A percentile compares a stretch with the other conserved stretches of the same genome.
These are phyloP conservation scores for Ophiostoma pallidulum DNA, from an alignment of 2,329 filamentous ascomycete genomes.

Conservation along the genomic window DNA sequence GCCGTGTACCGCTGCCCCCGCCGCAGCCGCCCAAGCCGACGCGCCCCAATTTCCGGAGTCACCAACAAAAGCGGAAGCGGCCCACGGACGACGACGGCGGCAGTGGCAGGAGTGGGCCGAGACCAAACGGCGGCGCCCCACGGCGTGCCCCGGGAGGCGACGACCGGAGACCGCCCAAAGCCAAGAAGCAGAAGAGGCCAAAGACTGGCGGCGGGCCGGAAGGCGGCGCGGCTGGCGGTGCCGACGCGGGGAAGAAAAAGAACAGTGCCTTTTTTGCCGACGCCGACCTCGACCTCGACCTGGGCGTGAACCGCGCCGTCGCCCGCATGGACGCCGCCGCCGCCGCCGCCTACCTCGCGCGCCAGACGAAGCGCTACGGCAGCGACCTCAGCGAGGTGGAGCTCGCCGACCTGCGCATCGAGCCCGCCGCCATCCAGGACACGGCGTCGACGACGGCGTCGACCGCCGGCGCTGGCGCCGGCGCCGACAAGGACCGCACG, in stretches of 20 bases:
- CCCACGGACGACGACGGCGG: conserved; percentile 2
- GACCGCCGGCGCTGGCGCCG: conserved; percentile 57
- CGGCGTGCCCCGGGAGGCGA: not conserved
- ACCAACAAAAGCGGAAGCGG: conserved; percentile 13
- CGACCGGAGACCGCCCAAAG: not conserved
- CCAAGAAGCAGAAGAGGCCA: conserved; percentile 10
- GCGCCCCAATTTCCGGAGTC: conserved; percentile 2
- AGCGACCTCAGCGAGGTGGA: conserved; percentile 62
- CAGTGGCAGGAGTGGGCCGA: no score
- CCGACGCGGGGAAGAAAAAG: conserved; percentile 10
- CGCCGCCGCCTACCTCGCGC: conserved; percentile 75
- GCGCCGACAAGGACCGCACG: conserved; percentile 62
- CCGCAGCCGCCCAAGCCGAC: conserved; percentile 7
- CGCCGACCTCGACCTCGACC: conserved; percentile 53
- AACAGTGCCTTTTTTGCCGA: conserved; percentile 24
- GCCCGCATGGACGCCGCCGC: conserved; percentile 73
- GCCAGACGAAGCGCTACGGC: conserved; percentile 68
- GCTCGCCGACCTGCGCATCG: conserved; percentile 34
- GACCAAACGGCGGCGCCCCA: no score
- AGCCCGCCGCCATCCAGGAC: conserved; percentile 79
- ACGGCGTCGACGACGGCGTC: no score
- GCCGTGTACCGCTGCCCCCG: conserved; percentile 6
- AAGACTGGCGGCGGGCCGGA: conserved; percentile 7
- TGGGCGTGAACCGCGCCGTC: conserved; percentile 71
- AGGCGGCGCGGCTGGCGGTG: not conserved